Conservation (phyloP, 495 filamentous ascomycete species). For the Penicillium pancosmium region DNA sequence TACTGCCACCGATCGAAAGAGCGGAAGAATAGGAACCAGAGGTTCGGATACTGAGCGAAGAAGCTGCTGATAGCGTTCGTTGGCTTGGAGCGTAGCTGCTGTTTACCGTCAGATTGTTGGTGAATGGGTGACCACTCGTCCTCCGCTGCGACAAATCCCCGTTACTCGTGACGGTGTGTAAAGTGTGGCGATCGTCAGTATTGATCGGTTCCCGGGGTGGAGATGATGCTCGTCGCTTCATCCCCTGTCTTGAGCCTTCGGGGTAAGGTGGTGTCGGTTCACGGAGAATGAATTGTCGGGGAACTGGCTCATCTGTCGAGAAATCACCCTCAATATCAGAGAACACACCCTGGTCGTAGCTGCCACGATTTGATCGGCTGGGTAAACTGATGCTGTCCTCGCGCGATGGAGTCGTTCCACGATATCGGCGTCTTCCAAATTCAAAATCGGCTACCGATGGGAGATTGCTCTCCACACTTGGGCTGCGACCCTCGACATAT, state of each 20-base stretch:
- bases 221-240: constrained; percentile 81
- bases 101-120: constrained; percentile 59
- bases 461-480: constrained; percentile 52
- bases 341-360: constrained; percentile 64
- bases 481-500: constrained; percentile 51
- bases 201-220: constrained; percentile 73
- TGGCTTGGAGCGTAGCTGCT: constrained; percentile 59
- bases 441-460: constrained; percentile 49
- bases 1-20: constrained; percentile 68
- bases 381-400: constrained; percentile 50
- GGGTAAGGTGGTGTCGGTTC: constrained; percentile 52
- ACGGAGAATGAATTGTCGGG: constrained; percentile 60
- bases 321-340: constrained; percentile 67
- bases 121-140: constrained; percentile 59
- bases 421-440: constrained; percentile 38
- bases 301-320: constrained; percentile 64
- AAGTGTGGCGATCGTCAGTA: constrained; percentile 60
- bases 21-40: constrained; percentile 74
- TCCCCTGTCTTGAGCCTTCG: constrained; percentile 54
- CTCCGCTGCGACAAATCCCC: constrained; percentile 70
- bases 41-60: constrained; percentile 68
- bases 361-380: constrained; percentile 57
- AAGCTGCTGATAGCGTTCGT: constrained; percentile 73
- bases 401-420: constrained; percentile 49
- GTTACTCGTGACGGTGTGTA: constrained; percentile 58